Conservation (phyloP, 495 filamentous ascomycete species). For the Penicillium psychrofluorescens region DNA sequence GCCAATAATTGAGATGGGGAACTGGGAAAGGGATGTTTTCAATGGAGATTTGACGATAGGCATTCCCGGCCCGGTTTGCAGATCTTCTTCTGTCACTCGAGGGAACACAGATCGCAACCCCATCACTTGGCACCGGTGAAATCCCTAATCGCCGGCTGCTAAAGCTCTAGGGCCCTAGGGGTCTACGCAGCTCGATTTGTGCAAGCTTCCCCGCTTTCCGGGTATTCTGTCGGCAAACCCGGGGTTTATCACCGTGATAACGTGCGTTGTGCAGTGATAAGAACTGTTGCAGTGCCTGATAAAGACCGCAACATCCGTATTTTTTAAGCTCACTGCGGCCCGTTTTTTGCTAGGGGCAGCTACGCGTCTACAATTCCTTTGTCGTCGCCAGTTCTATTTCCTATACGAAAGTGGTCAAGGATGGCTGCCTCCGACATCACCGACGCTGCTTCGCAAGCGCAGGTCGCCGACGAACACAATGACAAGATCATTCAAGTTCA, state of each 20-base stretch:
- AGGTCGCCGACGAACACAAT: not conserved
- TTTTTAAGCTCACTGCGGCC: slow-evolving; percentile 2
- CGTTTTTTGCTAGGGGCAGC: not conserved
- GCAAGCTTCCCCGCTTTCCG: slow-evolving; percentile 1
- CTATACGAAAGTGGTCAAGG: not conserved
- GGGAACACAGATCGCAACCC: no score
- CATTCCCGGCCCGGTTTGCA: no score
- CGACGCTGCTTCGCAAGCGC: not conserved
- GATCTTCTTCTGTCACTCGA: no score
- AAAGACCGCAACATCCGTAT: slow-evolving; percentile 1
- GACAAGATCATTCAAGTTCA: slow-evolving; percentile 10
- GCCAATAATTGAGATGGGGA: no score
- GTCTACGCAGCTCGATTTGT: no score
- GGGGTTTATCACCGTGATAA: slow-evolving; percentile 1
- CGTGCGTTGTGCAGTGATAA: slow-evolving; percentile 9
- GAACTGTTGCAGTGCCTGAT: slow-evolving; percentile 5
- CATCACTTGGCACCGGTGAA: no score
- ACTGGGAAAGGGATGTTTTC: no score
- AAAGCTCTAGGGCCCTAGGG: no score
- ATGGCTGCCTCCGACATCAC: slow-evolving; percentile 8
- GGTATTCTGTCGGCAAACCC: slow-evolving; percentile 12
- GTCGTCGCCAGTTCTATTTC: not conserved
- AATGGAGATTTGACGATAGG: no score
- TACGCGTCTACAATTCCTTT: not conserved
- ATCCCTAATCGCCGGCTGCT: no score